Base-by-base conservation (phyloP, 257 asterid species). In the Craterostigma plantagineum region DNA sequence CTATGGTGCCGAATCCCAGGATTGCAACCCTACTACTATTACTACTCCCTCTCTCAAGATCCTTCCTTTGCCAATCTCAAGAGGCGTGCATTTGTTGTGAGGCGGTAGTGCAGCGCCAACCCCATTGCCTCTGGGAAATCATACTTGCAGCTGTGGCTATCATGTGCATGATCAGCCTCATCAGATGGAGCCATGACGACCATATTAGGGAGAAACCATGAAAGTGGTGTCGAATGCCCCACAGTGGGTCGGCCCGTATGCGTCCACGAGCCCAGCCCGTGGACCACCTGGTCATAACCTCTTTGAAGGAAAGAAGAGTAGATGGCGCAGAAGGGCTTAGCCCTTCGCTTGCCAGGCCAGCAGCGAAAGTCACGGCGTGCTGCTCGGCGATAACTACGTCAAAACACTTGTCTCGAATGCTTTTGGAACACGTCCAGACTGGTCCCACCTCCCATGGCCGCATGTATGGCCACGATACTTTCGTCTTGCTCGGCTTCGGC, bases 391-490 rank as follows among this genome's bases (percentile, higher is more conserved):
- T 81, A 33, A 95, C 95, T 15, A 87, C 95, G 50, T 87, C 97
- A 34, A 78, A 87, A 40, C 97, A 86, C 33, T 90, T 52, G 1
- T 65, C 64, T 0, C 95, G 95, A 53, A 87, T 90, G 81, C 11
- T 82, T 87, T 41, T 63, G 73, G 75, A 87, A 87, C 54, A 76
- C 76, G 60, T 87, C 81, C 77, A 82, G 53, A 5, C 97, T 93
- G 0, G 97, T 81, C 52, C 95, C 95, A 34, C 97, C 95, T 43
- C 95, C 97, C 97, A 87, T 87, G 11, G 97, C 97, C 13, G 95
- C 97, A 42, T 81, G 95, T 44, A 87, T 87, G 9, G 90, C 97
- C 27, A 87, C 90, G 4, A 87, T 37, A 52, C 76, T 80, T 58
- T 87, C 76, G 62, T 87, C 92, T 34, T 49, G 75, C 49, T 81